Evolutionary conservation across 2,329 filamentous ascomycete species (phyloP), one percentile per base, ranked within the genome.

Genomic region (Acephala macrosclerotiorum): DNA sequence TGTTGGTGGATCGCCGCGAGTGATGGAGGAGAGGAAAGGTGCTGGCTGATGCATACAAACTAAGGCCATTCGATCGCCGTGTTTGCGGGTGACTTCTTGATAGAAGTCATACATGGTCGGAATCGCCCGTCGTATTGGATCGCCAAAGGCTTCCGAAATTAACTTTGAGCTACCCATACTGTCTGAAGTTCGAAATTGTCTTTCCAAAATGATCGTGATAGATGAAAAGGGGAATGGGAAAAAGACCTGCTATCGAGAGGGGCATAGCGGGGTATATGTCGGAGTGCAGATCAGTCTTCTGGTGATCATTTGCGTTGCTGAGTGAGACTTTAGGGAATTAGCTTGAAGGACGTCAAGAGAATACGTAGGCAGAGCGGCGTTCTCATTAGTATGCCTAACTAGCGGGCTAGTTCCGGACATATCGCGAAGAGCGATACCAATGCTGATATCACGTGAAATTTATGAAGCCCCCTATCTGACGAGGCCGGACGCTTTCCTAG

Each of bases 41-140:
- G 63, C 38, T 61, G 35, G 35, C 55, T 67, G 66, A 55, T 67
- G 66, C 59, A 67, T 62, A 53, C 65, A 67, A 20, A 57, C 63
- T 26, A 63, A 35, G 11, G 45, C 56, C 16, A 40, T 55, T 33
- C 47, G 29, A 53, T 61, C 20, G 33, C 26, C 26, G 20, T 61
- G 8, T 40, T 49, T 40, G 4, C 36, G 33, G 20, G 33, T 45
- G 20, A 29, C 18, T 20, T 45, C n/a, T 16, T 40, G 14, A 35
- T 36, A 38, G 20, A 53, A 47, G 33, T 61, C 59, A 18, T 38
- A 55, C 26, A 53, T 36, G 14, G 47, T 53, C 12, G 59, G 59
- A 9, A 26, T n/a, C 5, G 59, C n/a, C 18, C 42, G 35, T 25
- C 20, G 18, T 22, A 61, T 25, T 18, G 59, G 59, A 7, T 26